phyloP scores from a whole-genome alignment of 306 rosid species.

The Cyamopsis tetragonoloba region DNA sequence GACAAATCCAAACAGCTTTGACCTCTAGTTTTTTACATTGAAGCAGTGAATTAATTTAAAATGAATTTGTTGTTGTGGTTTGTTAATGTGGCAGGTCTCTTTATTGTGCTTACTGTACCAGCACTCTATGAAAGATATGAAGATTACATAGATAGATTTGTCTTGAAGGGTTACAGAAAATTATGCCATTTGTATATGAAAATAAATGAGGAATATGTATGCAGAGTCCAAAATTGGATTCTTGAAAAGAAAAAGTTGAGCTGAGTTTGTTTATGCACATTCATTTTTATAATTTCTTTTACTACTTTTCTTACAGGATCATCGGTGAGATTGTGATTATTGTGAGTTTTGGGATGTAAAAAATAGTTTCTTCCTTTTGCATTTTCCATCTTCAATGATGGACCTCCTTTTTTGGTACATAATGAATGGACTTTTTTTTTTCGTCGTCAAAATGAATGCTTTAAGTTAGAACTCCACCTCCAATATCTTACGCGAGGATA shows the following conservation, averaged over 20 bases:
- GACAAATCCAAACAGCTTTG: not conserved
- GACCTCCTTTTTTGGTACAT: constrained; percentile 23
- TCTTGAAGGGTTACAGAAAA: constrained; percentile 49
- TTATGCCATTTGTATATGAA: constrained; percentile 54
- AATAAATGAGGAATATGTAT: constrained; percentile 45
- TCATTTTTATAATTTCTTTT: constrained; percentile 6
- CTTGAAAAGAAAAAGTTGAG: constrained; percentile 69
- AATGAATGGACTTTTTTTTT: constrained; percentile 19
- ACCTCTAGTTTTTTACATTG: not conserved
- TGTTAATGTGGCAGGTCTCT: constrained; percentile 60
- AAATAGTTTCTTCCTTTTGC: constrained; percentile 5
- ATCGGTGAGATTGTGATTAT: constrained; percentile 33
- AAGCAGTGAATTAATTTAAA: not conserved
- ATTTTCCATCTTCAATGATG: constrained; percentile 27
- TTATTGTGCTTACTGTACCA: constrained; percentile 70
- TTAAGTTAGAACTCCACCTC: not conserved
- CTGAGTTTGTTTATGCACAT: constrained; percentile 36
- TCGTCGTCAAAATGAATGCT: too few relatives aligned
- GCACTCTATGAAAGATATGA: constrained; percentile 81
- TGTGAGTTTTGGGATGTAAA: constrained; percentile 19
- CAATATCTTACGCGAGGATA: too few relatives aligned
- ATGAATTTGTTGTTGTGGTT: constrained; percentile 18
- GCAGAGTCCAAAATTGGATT: constrained; percentile 50
- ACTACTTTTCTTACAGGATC: constrained; percentile 17
- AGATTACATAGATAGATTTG: constrained; percentile 57